Evolutionary conservation across 73 alveolate species (phyloP).

Genomic region (Paramecium sexaurelia): DNA sequence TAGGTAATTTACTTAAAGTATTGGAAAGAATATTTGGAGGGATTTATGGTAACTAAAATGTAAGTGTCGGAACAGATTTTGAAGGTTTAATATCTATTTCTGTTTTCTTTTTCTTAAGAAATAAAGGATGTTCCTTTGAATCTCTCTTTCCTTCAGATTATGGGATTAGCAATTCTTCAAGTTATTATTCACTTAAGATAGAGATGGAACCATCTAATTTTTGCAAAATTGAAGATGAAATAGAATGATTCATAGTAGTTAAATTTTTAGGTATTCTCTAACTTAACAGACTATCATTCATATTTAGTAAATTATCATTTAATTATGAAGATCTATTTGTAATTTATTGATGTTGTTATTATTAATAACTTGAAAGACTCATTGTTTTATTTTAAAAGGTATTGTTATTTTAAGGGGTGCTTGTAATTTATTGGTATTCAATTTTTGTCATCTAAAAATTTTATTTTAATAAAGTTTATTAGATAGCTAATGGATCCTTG

Average conservation of each 20-base stretch:
- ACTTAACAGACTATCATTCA: background rate
- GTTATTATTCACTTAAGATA: background rate
- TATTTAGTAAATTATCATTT: background rate
- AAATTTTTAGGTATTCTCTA: background rate
- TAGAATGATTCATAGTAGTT: background rate
- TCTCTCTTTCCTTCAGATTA: background rate
- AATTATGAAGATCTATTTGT: background rate
- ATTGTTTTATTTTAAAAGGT: background rate
- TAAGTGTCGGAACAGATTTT: background rate
- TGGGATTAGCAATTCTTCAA: background rate
- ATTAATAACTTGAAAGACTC: background rate
- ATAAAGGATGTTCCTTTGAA: background rate
- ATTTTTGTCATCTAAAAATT: constrained; percentile 21
- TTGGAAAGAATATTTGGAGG: background rate
- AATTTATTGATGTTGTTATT: background rate
- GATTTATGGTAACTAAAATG: background rate
- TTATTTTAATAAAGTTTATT: background rate
- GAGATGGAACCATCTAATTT: constrained; percentile 50
- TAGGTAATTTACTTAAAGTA: constrained; percentile 15
- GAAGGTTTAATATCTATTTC: background rate
- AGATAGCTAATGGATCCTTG: background rate
- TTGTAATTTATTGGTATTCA: constrained; percentile 21
- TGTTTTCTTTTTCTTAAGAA: background rate
- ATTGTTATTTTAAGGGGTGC: background rate
- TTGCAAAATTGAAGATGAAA: background rate